Evolutionary conservation across 352 stramenopile species (phyloP).

Genomic region (Pythium brassicae): DNA sequence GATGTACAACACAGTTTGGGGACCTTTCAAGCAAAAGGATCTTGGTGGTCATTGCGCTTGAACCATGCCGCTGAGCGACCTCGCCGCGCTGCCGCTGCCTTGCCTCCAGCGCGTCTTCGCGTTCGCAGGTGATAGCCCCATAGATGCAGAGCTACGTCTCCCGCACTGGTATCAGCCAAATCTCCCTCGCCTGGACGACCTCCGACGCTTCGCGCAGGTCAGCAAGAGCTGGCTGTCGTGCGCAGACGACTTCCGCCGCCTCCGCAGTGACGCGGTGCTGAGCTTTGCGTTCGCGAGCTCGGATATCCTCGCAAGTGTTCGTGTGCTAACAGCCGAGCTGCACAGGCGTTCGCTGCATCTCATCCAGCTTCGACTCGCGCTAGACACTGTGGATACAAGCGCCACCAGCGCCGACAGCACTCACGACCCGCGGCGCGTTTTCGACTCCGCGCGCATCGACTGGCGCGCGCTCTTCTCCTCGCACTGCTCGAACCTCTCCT

Average conservation of each 20-base stretch:
- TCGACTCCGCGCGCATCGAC: background rate
- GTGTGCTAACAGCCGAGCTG: too few species aligned
- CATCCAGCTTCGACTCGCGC: background rate
- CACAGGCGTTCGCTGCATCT: background rate
- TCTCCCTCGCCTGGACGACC: background rate
- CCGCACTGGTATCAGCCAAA: background rate
- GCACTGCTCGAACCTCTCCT: background rate
- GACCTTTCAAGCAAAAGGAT: too few species aligned
- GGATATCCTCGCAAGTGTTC: too few species aligned
- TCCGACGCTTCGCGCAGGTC: constrained; percentile 4
- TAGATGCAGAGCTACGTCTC: constrained; percentile 1
- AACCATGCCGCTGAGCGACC: background rate
- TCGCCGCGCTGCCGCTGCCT: background rate
- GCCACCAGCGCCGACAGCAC: background rate
- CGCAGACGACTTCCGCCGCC: background rate
- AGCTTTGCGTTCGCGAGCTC: background rate
- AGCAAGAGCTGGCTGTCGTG: background rate
- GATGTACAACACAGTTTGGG: too few species aligned
- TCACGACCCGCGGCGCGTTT: background rate
- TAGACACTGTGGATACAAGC: background rate
- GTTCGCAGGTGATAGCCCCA: constrained; percentile 5
- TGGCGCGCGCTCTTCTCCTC: background rate
- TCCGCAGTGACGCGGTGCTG: background rate
- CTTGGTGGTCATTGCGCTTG: too few species aligned
- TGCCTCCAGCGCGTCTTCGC: constrained; percentile 8